phyloP scores from a whole-genome alignment of 768 basidiomycete species.

The Agrocybe praecox region DNA sequence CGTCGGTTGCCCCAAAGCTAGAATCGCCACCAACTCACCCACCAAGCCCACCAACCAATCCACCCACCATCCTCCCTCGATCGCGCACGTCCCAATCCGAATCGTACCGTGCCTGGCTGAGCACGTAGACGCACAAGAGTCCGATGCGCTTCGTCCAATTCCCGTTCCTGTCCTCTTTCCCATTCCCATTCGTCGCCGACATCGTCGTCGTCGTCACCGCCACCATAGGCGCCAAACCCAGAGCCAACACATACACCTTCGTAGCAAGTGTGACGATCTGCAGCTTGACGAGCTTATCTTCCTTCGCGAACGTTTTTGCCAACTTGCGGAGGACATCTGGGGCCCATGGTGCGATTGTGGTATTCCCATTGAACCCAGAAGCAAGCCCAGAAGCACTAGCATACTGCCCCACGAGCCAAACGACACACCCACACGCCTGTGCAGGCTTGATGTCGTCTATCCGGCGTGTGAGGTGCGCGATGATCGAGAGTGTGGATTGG shows the following conservation, averaged over 20 bases:
- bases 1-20: no score
- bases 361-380: conserved; percentile 4
- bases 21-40: conserved; percentile 30
- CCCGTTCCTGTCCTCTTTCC: no score
- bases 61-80: conserved; percentile 73
- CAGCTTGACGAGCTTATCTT: conserved; percentile 75
- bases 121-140: no score
- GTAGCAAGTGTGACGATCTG: no score
- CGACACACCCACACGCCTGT: conserved; percentile 82
- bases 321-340: conserved; percentile 88
- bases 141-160: conserved; percentile 58
- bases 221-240: no score
- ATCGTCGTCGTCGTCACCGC: no score
- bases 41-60: conserved; percentile 62
- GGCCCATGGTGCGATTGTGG: conserved; percentile 70
- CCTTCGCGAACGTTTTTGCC: conserved; percentile 71
- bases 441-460: conserved; percentile 81
- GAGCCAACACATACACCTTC: conserved; percentile 75
- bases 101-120: no score
- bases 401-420: conserved; percentile 95
- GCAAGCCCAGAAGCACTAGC: conserved; percentile 39
- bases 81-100: no score
- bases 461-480: conserved; percentile 73
- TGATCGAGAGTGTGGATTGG: no score
- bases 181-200: no score